phyloP scores from a whole-genome alignment of 768 basidiomycete genomes.

The Boletales sp. region DNA sequence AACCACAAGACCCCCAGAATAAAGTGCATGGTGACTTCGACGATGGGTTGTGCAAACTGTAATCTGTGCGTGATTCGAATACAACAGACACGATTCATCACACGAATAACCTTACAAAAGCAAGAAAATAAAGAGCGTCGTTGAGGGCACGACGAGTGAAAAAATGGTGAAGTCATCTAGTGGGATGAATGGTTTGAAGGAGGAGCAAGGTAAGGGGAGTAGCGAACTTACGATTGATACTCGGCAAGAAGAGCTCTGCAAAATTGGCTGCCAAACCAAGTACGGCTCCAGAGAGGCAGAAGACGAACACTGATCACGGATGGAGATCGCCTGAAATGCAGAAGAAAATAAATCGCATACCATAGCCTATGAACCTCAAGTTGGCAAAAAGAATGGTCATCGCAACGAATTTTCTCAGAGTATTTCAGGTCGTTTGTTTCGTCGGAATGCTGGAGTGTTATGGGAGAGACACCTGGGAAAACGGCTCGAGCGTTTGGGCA shows the following conservation, averaged over 20 bases:
- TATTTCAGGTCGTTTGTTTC: conserved; percentile 5
- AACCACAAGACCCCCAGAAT: conserved; percentile 66
- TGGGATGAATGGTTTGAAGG: conserved; percentile 1
- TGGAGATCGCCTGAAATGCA: conserved; percentile 19
- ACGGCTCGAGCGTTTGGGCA: conserved; percentile 4
- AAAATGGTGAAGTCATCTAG: conserved; percentile 72
- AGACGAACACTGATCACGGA: conserved; percentile 31
- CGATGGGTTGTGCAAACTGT: conserved; percentile 65
- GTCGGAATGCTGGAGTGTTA: conserved; percentile 2
- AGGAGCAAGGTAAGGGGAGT: neutral
- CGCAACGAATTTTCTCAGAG: neutral
- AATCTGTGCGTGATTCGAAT: conserved; percentile 38
- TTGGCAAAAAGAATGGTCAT: conserved; percentile 67
- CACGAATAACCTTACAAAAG: conserved; percentile 43
- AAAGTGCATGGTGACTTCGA: conserved; percentile 55
- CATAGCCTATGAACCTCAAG: conserved; percentile 48
- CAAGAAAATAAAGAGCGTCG: conserved; percentile 62
- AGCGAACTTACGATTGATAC: conserved; percentile 51
- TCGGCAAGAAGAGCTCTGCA: conserved; percentile 62
- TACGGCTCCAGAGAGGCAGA: conserved; percentile 45
- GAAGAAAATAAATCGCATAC: conserved; percentile 32
- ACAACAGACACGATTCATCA: neutral
- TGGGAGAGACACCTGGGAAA: conserved; percentile 15
- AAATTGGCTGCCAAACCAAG: conserved; percentile 70
- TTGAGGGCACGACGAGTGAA: conserved; percentile 58